Percentiles rank a stretch among this genome's conserved stretches.
These are phyloP conservation scores for Fraxinus greggii DNA, from an alignment of 305 asterid genomes.

Conservation along the genomic window DNA sequence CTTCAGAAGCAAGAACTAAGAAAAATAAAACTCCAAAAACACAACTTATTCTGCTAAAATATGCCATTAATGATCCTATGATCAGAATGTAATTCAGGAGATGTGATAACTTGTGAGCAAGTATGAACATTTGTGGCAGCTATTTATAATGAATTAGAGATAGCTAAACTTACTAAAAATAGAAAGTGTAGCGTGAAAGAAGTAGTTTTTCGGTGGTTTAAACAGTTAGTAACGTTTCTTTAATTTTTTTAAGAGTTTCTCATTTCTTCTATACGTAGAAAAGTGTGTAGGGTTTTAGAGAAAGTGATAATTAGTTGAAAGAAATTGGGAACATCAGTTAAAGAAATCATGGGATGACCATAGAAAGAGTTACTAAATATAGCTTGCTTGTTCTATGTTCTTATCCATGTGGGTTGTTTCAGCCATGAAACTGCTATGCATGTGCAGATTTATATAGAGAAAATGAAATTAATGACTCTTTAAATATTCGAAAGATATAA, in stretches of 20 bases:
- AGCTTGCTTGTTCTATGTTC: neutral
- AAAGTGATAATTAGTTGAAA: neutral
- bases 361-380: neutral
- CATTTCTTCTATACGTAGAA: neutral
- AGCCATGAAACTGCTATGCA: neutral
- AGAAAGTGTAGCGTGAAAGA: neutral
- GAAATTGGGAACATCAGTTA: neutral
- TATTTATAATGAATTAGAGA: neutral
- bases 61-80: conserved; percentile 1
- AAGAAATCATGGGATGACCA: neutral
- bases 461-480: neutral
- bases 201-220: neutral
- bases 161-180: neutral
- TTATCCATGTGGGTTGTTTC: neutral
- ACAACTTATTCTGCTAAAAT: conserved; percentile 6
- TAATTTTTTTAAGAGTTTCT: neutral
- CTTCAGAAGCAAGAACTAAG: conserved; percentile 21
- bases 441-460: neutral
- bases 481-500: neutral
- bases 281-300: neutral
- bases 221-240: neutral
- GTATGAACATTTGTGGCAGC: neutral
- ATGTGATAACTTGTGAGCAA: neutral
- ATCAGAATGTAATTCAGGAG: neutral
- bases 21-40: neutral